phyloP scores from a whole-genome alignment of 1,139 yeast species.

The Saccharomycopsis crataegensis region DNA sequence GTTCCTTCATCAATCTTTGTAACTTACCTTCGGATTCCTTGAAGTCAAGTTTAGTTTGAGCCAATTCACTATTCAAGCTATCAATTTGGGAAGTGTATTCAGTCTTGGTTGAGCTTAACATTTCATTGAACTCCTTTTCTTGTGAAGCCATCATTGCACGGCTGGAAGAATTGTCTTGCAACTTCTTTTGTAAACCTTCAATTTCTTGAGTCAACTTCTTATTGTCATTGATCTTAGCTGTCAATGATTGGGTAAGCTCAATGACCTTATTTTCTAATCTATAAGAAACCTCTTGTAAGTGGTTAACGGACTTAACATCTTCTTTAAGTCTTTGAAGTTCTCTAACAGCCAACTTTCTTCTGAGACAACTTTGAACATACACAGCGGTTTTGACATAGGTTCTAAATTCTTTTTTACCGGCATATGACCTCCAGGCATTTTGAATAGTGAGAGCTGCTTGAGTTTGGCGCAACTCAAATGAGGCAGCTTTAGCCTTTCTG shows the following conservation, averaged over 20 bases:
- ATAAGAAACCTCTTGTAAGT: slow-evolving; percentile 85
- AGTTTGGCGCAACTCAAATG: slow-evolving; percentile 42
- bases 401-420: slow-evolving; percentile 40
- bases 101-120: slow-evolving; percentile 37
- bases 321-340: slow-evolving; percentile 58
- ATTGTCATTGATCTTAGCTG: slow-evolving; percentile 74
- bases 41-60: slow-evolving; percentile 50
- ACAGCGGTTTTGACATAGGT: slow-evolving; percentile 47
- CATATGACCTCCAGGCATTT: slow-evolving; percentile 53
- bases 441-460: slow-evolving; percentile 69
- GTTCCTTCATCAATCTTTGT: slow-evolving; percentile 57
- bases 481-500: slow-evolving; percentile 44
- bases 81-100: slow-evolving; percentile 47
- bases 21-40: slow-evolving; percentile 56
- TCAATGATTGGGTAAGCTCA: slow-evolving; percentile 79
- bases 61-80: slow-evolving; percentile 51
- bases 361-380: slow-evolving; percentile 66
- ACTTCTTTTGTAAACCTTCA: slow-evolving; percentile 44
- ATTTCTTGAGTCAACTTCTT: slow-evolving; percentile 62
- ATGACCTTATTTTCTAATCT: slow-evolving; percentile 93
- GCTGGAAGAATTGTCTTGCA: slow-evolving; percentile 51
- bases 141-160: slow-evolving; percentile 50
- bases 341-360: slow-evolving; percentile 67
- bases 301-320: slow-evolving; percentile 89
- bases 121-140: slow-evolving; percentile 47